These are phyloP conservation scores for Sclerotiophoma versabilis DNA, from an alignment of 2,329 filamentous ascomycete species.

Conservation along the genomic window DNA sequence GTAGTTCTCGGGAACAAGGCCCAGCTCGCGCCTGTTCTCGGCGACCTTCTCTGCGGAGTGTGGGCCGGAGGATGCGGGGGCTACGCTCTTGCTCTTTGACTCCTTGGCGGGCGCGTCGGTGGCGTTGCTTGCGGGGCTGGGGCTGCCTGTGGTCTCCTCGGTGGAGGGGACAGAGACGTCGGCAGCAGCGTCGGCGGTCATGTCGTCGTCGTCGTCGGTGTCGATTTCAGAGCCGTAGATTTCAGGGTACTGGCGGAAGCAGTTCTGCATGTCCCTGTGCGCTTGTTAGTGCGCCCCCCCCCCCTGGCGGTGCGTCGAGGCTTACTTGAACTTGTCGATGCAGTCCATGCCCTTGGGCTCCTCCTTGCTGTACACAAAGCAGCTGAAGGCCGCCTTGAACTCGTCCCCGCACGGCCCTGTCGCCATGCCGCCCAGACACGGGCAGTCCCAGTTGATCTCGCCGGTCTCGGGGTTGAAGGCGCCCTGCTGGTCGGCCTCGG, in stretches of 20 bases:
- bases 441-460: constrained; percentile 99
- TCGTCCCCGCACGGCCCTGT: constrained; percentile 93
- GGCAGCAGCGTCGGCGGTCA: constrained; percentile 31
- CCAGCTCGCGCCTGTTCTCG: constrained; percentile 18
- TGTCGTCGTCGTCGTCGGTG: constrained; percentile 73
- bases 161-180: constrained; percentile 7
- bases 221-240: constrained; percentile 89
- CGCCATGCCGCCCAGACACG: constrained; percentile 96
- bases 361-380: constrained; percentile 93
- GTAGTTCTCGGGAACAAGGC: constrained; percentile 31
- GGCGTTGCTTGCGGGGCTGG: not conserved
- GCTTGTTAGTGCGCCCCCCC: not conserved
- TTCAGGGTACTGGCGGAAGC: constrained; percentile 91
- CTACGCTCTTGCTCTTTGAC: constrained; percentile 13
- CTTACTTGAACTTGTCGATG: constrained; percentile 96
- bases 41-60: constrained; percentile 18
- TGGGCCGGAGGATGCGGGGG: constrained; percentile 16
- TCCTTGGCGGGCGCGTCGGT: not conserved
- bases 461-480: constrained; percentile 98
- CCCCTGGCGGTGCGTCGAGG: constrained; percentile 26
- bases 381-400: constrained; percentile 95
- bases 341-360: constrained; percentile 98
- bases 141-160: not conserved
- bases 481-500: constrained; percentile 84
- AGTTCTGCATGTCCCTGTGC: constrained; percentile 90